Percentiles rank a stretch among this genome's conserved stretches.
Conservation (phyloP, 1,139 yeast genomes). For the Pichia kudriavzevii region DNA sequence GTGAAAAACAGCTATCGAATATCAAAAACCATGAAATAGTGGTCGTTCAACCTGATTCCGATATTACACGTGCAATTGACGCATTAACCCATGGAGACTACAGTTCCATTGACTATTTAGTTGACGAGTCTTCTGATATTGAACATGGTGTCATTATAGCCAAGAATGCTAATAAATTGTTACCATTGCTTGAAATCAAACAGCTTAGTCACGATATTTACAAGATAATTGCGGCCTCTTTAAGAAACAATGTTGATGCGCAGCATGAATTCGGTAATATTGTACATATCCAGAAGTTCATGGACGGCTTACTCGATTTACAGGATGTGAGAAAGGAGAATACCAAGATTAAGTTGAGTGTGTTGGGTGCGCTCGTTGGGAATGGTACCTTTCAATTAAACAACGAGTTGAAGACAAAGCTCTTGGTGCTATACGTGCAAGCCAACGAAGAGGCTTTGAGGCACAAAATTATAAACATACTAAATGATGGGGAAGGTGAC, state of each 20-base stretch:
- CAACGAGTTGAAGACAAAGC: conserved; percentile 13
- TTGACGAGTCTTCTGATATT: conserved; percentile 57
- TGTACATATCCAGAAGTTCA: conserved; percentile 13
- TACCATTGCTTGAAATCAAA: conserved; percentile 20
- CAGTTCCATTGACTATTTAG: too few relatives aligned
- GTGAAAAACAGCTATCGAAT: conserved; percentile 7
- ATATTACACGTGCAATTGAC: too few relatives aligned
- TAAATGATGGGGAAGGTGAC: too few relatives aligned
- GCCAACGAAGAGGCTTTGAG: conserved; percentile 26
- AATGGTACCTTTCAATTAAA: too few relatives aligned
- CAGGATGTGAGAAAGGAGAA: conserved; percentile 8
- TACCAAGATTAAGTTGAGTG: conserved; percentile 22
- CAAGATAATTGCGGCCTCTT: conserved; percentile 46
- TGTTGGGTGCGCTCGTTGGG: conserved; percentile 20
- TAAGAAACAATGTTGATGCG: conserved; percentile 72
- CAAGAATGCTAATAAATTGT: conserved; percentile 19
- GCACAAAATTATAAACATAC: conserved; percentile 33
- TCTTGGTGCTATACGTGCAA: conserved; percentile 16
- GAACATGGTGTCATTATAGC: conserved; percentile 49
- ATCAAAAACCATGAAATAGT: conserved; percentile 12
- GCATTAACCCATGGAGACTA: too few relatives aligned
- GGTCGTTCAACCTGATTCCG: conserved; percentile 5
- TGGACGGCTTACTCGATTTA: conserved; percentile 16
- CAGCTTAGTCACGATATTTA: conserved; percentile 24
- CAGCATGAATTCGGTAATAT: too few relatives aligned